Base-by-base conservation (phyloP, 805 yeast species). In the Pichia deserticola region DNA sequence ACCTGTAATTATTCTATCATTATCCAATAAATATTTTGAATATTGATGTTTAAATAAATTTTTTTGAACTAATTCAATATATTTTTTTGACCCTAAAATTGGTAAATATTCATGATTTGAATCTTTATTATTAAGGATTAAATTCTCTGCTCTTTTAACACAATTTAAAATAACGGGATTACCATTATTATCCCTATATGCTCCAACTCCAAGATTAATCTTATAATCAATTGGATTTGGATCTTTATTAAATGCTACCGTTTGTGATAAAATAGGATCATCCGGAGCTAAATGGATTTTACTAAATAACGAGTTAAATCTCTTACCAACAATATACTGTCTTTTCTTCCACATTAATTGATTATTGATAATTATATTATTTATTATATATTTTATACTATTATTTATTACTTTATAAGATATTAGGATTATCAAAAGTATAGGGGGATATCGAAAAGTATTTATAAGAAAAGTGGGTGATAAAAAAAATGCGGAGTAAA, bases 141-240 rank as follows among this genome's bases (percentile, higher is more conserved):
- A 68, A 60, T 64, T 83, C 20, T 42, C 92, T 40, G 90, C 92
- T 59, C 73, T 70, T 60, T 74, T 73, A 53, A 88, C 88, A 33
- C 86, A 73, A 15, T 95, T 90, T 58, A 90, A 75, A 50, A 92
- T 84, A 79, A 87, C 89, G 43, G 98, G 97, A 65, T 82, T 79
- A 43, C 98, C 98, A 9, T 68, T 58, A 64, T 84, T 81, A 66
- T 89, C 96, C 65, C 98, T 79, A 73, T 92, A 92, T n/a, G 98
- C 92, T 47, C 98, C 95, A 25, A 85, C 89, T 52, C 93, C 92
- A 57, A 86, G 72, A 57, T 76, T 76, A 58, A 76, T 67, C 63
- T 79, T 84, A 12, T 35, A 41, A 25, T 30, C 15, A 15, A 68
- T 60, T 10, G 79, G 68, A 65, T 80, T 79, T 27, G 72, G 38